Base-by-base conservation (phyloP, 306 rosid species). In the Cicer pinnatifidum region DNA sequence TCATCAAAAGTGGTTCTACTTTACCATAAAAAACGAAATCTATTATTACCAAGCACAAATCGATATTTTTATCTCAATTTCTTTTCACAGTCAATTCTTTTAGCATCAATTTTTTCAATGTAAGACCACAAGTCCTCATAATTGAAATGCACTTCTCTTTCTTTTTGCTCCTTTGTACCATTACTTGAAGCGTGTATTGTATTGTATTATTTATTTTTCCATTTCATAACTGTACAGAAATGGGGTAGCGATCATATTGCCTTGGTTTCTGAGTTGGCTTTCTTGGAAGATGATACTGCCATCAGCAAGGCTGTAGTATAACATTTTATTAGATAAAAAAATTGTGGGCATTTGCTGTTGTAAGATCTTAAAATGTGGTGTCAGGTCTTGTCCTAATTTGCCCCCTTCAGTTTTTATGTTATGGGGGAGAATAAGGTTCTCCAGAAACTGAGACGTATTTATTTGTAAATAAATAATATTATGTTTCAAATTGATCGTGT, bases 161-260 rank as follows among this genome's bases (percentile, higher is more conserved):
- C 65, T 19, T 6, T 40, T 13, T 46, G 52, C 56, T 16, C 59
- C 59, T 56, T 68, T 76, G 58, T 9, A 12, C 7, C 16, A 45
- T 13, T 52, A 59, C 61, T 39, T 70, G 58, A 73, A 67, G 51
- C 59, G 16, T 54, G 57, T 39, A 37, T 33, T 48, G 0, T 10
- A 15, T 50, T 45, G 7, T 45, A 37, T 56, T 40, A 12, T 4
- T 1, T 19, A 16, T 69, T 23, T 44, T 73, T 38, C 5, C 16
- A 47, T 37, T 82, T 13, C 40, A 7, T 65, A 0, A 15, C 53
- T 77, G 20, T 78, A 72, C 87, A 94, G 98, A 94, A 89, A 87
- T 94, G 97, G 97, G 93, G 96, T 41, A 94, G 99, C 44, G 99
- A 94, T 74, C 97, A 94, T 72, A 87, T 94, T 80, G 96, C 97